Evolutionary conservation across 2,329 filamentous ascomycete species (phyloP).

Genomic region (Trichoderma koningii): DNA sequence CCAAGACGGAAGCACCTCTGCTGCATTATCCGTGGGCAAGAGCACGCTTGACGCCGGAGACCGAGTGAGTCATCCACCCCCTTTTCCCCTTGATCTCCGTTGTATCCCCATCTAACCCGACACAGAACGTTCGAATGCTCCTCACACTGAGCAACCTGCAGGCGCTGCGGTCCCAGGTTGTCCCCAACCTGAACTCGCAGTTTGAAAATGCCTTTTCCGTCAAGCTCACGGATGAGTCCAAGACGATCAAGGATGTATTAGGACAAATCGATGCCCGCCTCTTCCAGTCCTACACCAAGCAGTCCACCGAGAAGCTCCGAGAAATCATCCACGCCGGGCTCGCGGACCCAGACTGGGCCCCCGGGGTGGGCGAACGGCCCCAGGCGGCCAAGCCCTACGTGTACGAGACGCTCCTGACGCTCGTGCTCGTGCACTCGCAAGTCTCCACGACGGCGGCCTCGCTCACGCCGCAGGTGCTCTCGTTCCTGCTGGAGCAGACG

Average conservation of each 20-base stretch:
- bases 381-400: slow-evolving; percentile 83
- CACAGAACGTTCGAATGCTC: slow-evolving; percentile 85
- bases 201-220: slow-evolving; percentile 95
- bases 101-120: slow-evolving; percentile 33
- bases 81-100: not conserved
- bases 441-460: slow-evolving; percentile 77
- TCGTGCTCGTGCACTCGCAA: slow-evolving; percentile 91
- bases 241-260: slow-evolving; percentile 87
- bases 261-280: slow-evolving; percentile 86
- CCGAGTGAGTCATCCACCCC: slow-evolving; percentile 47
- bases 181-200: slow-evolving; percentile 84
- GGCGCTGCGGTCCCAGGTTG: slow-evolving; percentile 75
- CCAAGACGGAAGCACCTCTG: slow-evolving; percentile 44
- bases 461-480: slow-evolving; percentile 78
- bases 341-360: slow-evolving; percentile 69
- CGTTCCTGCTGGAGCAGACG: slow-evolving; percentile 80
- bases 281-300: slow-evolving; percentile 88
- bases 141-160: slow-evolving; percentile 92
- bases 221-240: slow-evolving; percentile 89
- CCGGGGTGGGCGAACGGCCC: slow-evolving; percentile 59
- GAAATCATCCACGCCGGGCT: slow-evolving; percentile 74
- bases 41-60: slow-evolving; percentile 58
- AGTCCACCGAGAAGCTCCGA: slow-evolving; percentile 68
- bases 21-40: slow-evolving; percentile 45
- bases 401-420: slow-evolving; percentile 78